Conservation (phyloP, 176 grass and related monocot species). For the Typha latifolia region DNA sequence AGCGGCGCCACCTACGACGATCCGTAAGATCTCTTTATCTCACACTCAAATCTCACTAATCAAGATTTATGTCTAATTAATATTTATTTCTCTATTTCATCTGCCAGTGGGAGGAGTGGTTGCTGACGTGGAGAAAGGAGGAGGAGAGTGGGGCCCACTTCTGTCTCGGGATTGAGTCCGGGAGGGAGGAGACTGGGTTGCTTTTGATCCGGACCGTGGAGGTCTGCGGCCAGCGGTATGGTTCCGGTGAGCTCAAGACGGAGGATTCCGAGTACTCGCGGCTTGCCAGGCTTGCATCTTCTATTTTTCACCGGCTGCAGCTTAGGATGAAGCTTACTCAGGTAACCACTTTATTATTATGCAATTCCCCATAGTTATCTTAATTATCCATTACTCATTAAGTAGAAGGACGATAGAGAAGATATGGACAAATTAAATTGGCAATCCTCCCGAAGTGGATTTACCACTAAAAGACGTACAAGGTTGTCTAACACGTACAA, state of each 20-base stretch:
- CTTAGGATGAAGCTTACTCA: constrained; percentile 13
- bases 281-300: constrained; percentile 35
- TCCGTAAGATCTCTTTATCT: constrained; percentile 32
- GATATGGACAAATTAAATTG: too few species aligned
- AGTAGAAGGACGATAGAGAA: too few species aligned
- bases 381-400: too few species aligned
- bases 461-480: too few species aligned
- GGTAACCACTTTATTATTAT: constrained; percentile 14
- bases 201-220: constrained; percentile 54
- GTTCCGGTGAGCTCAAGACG: constrained; percentile 6
- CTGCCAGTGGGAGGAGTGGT: constrained; percentile 60
- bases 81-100: neutral
- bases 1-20: constrained; percentile 16
- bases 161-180: neutral
- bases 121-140: constrained; percentile 25
- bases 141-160: neutral
- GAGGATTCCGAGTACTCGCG: neutral
- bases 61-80: neutral
- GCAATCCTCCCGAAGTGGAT: too few species aligned
- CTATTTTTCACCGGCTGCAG: constrained; percentile 26
- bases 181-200: constrained; percentile 27
- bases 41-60: neutral
- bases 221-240: constrained; percentile 50
- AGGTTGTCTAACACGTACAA: too few species aligned
- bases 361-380: too few species aligned